phyloP scores from a whole-genome alignment of 2,329 filamentous ascomycete species.

The Ceratocystis alfenasii region DNA sequence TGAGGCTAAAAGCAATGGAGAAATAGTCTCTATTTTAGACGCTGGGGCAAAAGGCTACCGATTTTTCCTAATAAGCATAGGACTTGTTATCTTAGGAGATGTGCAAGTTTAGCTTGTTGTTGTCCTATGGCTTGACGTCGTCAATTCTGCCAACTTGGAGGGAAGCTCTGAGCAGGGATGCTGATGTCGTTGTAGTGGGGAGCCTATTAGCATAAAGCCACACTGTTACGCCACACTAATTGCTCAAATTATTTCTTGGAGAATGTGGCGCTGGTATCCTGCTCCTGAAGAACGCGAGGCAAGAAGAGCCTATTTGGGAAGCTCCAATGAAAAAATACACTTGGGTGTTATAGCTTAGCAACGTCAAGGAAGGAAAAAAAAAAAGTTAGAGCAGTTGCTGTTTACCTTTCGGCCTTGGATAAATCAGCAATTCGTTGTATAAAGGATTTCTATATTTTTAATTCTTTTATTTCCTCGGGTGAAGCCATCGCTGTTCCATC shows the following conservation, averaged over 20 bases:
- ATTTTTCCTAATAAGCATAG: not conserved
- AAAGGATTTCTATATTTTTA: not conserved
- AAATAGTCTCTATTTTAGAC: not conserved
- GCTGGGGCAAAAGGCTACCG: not conserved
- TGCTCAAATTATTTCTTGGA: not conserved
- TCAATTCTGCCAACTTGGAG: constrained; percentile 1
- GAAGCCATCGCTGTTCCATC: not conserved
- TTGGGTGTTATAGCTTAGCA: not conserved
- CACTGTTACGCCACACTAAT: not conserved
- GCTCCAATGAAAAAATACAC: not conserved
- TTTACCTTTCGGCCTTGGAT: not conserved
- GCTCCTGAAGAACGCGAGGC: constrained; percentile 15
- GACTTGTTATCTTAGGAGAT: not conserved
- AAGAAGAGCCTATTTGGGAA: constrained; percentile 1
- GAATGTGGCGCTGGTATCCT: constrained; percentile 13
- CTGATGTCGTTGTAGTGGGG: not conserved
- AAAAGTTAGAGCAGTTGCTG: constrained; percentile 2
- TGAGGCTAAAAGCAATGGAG: not conserved
- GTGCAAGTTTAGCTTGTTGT: not conserved
- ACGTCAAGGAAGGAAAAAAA: not conserved
- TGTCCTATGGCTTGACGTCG: constrained; percentile 6
- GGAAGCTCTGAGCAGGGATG: not conserved
- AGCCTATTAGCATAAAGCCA: not conserved
- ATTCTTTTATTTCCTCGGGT: not conserved
- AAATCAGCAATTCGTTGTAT: not conserved